These are phyloP conservation scores for Anthracocystis walkeri DNA, from an alignment of 1,284 basidiomycete genomes.

Conservation along the genomic window DNA sequence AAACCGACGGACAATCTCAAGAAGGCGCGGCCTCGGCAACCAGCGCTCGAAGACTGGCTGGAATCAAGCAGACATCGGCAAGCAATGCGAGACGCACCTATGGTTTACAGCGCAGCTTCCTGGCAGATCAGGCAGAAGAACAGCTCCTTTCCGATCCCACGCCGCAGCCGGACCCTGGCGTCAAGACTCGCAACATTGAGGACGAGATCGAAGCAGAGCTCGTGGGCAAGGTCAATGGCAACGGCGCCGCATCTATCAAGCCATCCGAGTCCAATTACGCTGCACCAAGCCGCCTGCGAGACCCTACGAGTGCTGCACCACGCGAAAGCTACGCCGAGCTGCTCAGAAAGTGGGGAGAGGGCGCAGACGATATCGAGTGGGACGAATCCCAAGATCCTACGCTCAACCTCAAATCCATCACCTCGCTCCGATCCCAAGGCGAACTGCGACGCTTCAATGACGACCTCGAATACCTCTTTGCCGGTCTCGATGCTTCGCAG, in stretches of 20 bases:
- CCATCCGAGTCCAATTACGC: background rate
- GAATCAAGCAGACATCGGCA: constrained; percentile 42
- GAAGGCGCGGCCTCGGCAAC: constrained; percentile 12
- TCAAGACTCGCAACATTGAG: constrained; percentile 29
- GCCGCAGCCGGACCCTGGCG: background rate
- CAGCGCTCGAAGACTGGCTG: constrained; percentile 34
- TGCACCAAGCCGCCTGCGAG: background rate
- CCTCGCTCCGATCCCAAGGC: constrained; percentile 41
- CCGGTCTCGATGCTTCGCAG: constrained; percentile 34
- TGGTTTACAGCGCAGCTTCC: constrained; percentile 48
- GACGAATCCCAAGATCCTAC: constrained; percentile 54
- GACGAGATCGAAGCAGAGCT: constrained; percentile 51
- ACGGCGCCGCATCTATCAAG: background rate
- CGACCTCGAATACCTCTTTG: constrained; percentile 53
- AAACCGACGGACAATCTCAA: constrained; percentile 31
- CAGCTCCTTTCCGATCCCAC: constrained; percentile 25
- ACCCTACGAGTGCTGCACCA: constrained; percentile 7
- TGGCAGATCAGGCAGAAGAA: constrained; percentile 44
- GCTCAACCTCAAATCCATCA: constrained; percentile 54
- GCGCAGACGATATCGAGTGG: constrained; percentile 53
- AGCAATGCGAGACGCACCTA: constrained; percentile 49
- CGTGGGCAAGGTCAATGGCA: constrained; percentile 5
- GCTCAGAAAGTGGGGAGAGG: constrained; percentile 51
- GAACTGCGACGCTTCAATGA: constrained; percentile 54
- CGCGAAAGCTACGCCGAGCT: constrained; percentile 56